phyloP scores from a whole-genome alignment of 257 asterid species.

The Nicotiana tabacum region DNA sequence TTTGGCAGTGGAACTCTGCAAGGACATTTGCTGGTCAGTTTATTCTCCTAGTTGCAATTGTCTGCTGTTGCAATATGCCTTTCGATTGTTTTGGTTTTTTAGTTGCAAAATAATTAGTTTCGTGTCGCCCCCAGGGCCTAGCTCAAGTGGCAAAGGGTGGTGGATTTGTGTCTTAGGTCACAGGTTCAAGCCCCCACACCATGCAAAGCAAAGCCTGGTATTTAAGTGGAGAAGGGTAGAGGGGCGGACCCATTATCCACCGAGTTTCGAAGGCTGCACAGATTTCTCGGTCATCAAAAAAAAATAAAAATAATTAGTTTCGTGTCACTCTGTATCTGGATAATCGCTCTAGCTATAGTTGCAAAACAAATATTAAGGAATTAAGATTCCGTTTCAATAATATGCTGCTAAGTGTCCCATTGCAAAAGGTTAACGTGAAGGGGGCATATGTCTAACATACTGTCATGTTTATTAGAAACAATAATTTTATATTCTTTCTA shows the following conservation, averaged over 20 bases:
- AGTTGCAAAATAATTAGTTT: no score
- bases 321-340: neutral
- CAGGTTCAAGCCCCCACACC: no score
- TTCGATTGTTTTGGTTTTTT: neutral
- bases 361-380: neutral
- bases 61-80: neutral
- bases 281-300: no score
- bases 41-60: neutral
- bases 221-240: no score
- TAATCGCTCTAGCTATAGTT: neutral
- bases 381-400: neutral
- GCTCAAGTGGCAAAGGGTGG: no score
- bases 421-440: neutral
- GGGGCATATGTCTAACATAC: neutral
- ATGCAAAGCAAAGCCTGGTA: no score
- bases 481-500: neutral
- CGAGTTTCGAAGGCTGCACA: no score
- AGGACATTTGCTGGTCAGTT: slow-evolving; percentile 80
- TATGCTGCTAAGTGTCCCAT: neutral
- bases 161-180: no score
- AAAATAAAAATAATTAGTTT: neutral
- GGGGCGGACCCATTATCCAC: no score
- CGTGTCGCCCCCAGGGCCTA: no score
- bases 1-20: slow-evolving; percentile 92
- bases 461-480: neutral